phyloP scores from a whole-genome alignment of 23 red algal species.

The Agarophyton chilense region DNA sequence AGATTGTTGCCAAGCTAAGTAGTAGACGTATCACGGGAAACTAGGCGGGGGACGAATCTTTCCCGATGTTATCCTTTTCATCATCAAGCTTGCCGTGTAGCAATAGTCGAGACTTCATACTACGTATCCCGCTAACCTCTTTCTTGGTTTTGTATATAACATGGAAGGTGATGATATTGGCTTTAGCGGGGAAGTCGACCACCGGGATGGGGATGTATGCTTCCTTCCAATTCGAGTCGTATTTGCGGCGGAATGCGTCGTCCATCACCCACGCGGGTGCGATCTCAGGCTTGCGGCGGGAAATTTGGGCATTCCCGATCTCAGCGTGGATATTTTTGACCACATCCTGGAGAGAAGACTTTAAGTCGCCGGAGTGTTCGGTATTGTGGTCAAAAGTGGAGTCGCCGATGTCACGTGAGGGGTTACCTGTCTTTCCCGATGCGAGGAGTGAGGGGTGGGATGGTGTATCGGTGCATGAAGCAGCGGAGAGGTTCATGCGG shows the following conservation, averaged over 20 bases:
- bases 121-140: neutral
- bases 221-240: slow-evolving; percentile 2
- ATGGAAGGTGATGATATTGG: slow-evolving; percentile 6
- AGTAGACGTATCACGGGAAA: no score
- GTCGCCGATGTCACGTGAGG: no score
- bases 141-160: slow-evolving; percentile 7
- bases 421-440: no score
- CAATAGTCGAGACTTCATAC: neutral
- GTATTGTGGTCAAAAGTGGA: no score
- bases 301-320: neutral
- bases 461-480: no score
- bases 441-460: no score
- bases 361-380: no score
- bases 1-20: no score
- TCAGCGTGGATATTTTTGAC: neutral
- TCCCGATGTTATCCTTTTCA: neutral
- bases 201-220: neutral
- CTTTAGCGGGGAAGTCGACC: neutral
- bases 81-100: no score
- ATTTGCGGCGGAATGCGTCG: neutral
- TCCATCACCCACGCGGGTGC: slow-evolving; percentile 17
- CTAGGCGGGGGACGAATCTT: no score
- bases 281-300: neutral
- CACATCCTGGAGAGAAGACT: neutral
- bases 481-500: no score